Evolutionary conservation across 164 flowering plant species (phyloP), one percentile per base, ranked within the genome.

Genomic region (Buxus sempervirens): DNA sequence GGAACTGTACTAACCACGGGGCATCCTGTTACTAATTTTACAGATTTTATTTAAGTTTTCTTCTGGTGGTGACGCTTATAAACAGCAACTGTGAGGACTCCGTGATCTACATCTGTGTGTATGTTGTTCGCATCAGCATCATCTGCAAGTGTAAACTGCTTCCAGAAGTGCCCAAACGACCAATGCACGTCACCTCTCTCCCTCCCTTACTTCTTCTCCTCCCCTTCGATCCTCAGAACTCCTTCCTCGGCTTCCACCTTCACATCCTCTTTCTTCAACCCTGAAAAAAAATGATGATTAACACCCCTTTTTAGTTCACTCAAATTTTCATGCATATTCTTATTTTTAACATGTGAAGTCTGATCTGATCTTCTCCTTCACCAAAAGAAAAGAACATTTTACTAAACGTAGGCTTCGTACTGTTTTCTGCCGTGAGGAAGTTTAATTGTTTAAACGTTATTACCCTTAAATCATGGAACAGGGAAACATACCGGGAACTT

Each of bases 141-240:
- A 22, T 56, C 59, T 56, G 59, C 59, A 22, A 56, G 59, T 22
- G 26, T 16, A 25, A 56, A 21, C 23, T 22, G 59, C 59, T 56
- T 56, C 59, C 59, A 56, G 59, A 56, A 56, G 4, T 56, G 59
- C 26, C 59, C 59, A 56, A 22, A 56, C 26, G 59, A 56, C 59
- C 59, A 56, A 56, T 56, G 26, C 10, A 56, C 59, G 26, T 56
- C 59, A 22, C 59, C 59, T 14, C 16, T 22, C 9, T 56, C 14
- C 59, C 23, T 56, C 27, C 23, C 27, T 0, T 16, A 14, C 23
- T 21, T 56, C 27, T 56, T 56, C 27, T 56, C 59, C 26, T 56
- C 59, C 0, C 59, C 59, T 56, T 56, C 23, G 59, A 56, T 56
- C 14, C 59, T 56, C 1, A 56, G 59, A 56, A 56, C 13, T 22